These are phyloP conservation scores for Ormosia semicastrata DNA, from an alignment of 306 rosid species.

Conservation along the genomic window DNA sequence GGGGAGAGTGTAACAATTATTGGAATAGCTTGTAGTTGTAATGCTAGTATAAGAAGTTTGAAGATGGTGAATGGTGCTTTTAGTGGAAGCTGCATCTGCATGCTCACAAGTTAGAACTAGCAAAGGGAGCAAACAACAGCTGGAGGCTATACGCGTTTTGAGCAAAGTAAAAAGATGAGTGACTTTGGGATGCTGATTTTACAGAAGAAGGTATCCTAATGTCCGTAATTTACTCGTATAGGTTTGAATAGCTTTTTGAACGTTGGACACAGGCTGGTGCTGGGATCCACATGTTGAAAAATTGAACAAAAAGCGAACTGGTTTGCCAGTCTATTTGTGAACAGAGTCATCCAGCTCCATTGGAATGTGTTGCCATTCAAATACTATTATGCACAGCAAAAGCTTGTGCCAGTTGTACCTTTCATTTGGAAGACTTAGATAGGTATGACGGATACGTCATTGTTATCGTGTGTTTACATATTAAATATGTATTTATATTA, in stretches of 20 bases:
- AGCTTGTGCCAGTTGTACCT: neutral
- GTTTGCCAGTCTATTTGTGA: neutral
- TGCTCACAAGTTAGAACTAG: neutral
- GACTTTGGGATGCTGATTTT: slow-evolving; percentile 6
- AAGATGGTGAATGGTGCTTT: slow-evolving; percentile 20
- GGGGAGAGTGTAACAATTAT: slow-evolving; percentile 40
- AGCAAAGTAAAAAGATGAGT: neutral
- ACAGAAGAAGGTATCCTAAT: neutral
- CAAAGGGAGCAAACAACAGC: neutral
- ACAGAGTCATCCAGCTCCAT: neutral
- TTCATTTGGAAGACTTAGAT: neutral
- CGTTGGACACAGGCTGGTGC: slow-evolving; percentile 48
- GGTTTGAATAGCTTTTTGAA: slow-evolving; percentile 37
- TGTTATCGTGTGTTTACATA: too few relatives aligned
- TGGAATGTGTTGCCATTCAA: slow-evolving; percentile 27
- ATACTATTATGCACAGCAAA: slow-evolving; percentile 3
- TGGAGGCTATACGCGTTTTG: slow-evolving; percentile 15
- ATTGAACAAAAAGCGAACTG: slow-evolving; percentile 23
- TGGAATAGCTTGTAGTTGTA: slow-evolving; percentile 33
- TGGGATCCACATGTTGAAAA: slow-evolving; percentile 47
- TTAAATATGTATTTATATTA: too few relatives aligned
- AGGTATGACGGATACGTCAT: too few relatives aligned
- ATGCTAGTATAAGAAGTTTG: slow-evolving; percentile 16
- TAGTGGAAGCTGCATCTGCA: slow-evolving; percentile 27
- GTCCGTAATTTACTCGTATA: slow-evolving; percentile 44